phyloP scores from a whole-genome alignment of 73 alveolate genomes.

The Paramecium sonneborni region DNA sequence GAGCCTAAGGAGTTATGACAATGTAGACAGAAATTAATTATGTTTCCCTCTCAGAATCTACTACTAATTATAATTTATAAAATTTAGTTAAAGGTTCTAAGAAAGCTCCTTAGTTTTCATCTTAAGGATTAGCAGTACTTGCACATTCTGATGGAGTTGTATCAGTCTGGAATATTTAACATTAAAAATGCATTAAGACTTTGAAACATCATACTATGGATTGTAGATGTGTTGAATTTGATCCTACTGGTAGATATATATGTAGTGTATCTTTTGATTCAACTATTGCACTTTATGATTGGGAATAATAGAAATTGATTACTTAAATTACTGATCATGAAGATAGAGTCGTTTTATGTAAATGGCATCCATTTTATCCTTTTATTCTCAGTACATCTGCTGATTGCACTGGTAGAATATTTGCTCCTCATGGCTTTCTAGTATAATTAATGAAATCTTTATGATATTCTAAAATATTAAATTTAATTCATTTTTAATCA shows the following conservation, averaged over 20 bases:
- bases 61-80: background rate
- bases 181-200: constrained; percentile 44
- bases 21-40: constrained; percentile 76
- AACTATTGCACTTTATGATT: constrained; percentile 59
- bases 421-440: constrained; percentile 66
- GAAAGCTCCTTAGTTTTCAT: background rate
- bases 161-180: constrained; percentile 70
- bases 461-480: background rate
- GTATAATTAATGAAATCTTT: constrained; percentile 45
- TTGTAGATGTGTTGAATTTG: constrained; percentile 78
- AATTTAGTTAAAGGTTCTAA: constrained; percentile 23
- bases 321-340: constrained; percentile 59
- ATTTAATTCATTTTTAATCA: too few species aligned
- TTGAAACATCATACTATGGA: constrained; percentile 64
- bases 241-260: constrained; percentile 69
- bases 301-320: constrained; percentile 53
- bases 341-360: constrained; percentile 71
- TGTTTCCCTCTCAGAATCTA: constrained; percentile 67
- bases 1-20: constrained; percentile 69
- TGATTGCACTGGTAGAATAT: constrained; percentile 84
- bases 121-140: constrained; percentile 58
- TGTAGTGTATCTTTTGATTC: constrained; percentile 70
- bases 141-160: constrained; percentile 75
- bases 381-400: constrained; percentile 85
- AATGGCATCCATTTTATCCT: constrained; percentile 90